Evolutionary conservation across 805 yeast genomes (phyloP), one percentile per base, ranked within the genome.

Genomic region (Starmerella riodocensis): DNA sequence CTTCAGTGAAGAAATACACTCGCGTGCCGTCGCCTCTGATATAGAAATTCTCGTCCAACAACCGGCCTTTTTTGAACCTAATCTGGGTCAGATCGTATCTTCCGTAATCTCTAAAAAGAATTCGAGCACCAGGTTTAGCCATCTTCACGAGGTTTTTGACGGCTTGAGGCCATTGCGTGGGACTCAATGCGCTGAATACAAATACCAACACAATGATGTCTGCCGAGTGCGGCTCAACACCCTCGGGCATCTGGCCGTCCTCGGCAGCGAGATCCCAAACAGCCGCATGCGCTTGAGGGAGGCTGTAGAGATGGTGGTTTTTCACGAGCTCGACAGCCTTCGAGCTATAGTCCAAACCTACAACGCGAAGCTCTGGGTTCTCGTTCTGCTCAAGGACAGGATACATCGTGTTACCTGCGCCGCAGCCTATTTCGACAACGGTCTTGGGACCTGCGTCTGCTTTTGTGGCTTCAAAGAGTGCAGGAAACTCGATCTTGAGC

Each of bases 21-120:
- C 98, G 69, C 0, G 98, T 91, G 34, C 98, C 98, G 57, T 91
- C 98, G 28, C 98, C 98, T 54, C 98, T 73, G 28, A 86, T 84
- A 60, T 91, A 91, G 55, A 91, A 91, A 59, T 91, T 86, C 41
- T 88, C 96, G 39, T 83, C 94, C 40, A 91, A 59, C 21, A 83
- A 61, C 52, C 97, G 71, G 34, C 82, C 79, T 57, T 80, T 81
- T 61, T 91, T 91, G 65, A 88, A 85, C 51, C 98, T 64, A 40
- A 91, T 78, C 57, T 91, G 98, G 0, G 98, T 94, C 59, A 91
- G 65, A 60, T 91, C 98, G 55, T 88, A 91, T 48, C 96, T 71
- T 2, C 96, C 97, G 56, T 91, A 91, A 58, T 91, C 98, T 56
- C 98, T 67, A 59, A 91, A 82, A 32, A 88, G 66, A 26, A 91